phyloP scores from a whole-genome alignment of 2,329 filamentous ascomycete species.

The Fusarium buharicum region DNA sequence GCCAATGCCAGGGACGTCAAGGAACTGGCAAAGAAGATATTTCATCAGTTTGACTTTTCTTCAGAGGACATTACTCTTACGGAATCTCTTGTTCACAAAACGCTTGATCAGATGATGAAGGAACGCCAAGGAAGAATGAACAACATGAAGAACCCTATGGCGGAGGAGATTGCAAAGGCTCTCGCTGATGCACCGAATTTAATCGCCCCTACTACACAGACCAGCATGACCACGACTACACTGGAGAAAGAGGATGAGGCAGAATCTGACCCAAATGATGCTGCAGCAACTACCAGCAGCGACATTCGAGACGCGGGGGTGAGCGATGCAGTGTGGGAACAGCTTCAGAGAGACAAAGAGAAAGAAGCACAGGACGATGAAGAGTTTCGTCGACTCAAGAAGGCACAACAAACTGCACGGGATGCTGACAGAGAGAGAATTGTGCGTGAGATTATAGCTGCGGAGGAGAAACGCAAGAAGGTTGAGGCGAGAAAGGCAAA shows the following conservation, averaged over 20 bases:
- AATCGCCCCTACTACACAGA: not conserved
- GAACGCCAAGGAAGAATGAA: conserved; percentile 25
- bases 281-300: accelerated
- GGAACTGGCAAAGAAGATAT: conserved; percentile 62
- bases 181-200: accelerated
- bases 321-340: conserved; percentile 68
- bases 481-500: conserved; percentile 58
- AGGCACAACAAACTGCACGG: conserved; percentile 42
- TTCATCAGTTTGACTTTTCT: conserved; percentile 48
- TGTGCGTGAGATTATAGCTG: conserved; percentile 44
- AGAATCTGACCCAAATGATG: conserved; percentile 3
- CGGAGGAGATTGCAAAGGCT: accelerated
- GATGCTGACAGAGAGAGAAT: conserved; percentile 52
- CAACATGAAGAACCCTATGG: conserved; percentile 13
- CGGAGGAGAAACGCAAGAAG: conserved; percentile 52
- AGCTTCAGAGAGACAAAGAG: conserved; percentile 63
- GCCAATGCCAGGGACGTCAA: conserved; percentile 72
- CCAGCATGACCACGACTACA: not conserved
- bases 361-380: conserved; percentile 53
- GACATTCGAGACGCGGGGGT: conserved; percentile 66
- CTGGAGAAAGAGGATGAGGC: not conserved
- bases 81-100: conserved; percentile 15
- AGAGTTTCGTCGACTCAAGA: conserved; percentile 50
- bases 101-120: conserved; percentile 41
- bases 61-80: conserved; percentile 27